Base-by-base conservation (phyloP, 345 rosid species). In the Aegle marmelos region DNA sequence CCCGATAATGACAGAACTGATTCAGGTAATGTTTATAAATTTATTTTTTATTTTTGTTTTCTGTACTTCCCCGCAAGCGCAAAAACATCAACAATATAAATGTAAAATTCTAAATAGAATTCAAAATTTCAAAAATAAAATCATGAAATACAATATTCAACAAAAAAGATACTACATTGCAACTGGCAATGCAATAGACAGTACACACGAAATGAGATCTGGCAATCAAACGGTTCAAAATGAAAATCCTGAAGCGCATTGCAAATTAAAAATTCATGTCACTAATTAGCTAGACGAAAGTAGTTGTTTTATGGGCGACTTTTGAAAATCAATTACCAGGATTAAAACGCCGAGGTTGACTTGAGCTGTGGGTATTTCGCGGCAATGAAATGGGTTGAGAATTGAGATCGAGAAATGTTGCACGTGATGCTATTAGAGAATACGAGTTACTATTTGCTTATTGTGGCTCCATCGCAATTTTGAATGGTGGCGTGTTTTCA, bases 361-460 rank as follows among this genome's bases (percentile, higher is more conserved):
- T 53, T 21, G 41, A 70, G 24, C 74, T 4, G 11, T 50, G 13
- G 41, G 41, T 33, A 7, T 64, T 64, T 19, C 25, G 39, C 68
- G 13, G 33, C 27, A 10, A 37, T 21, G n/a, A 70, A 39, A 28
- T 9, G 41, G 41, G 50, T 45, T 45, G 5, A 45, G 50, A 45
- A 10, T 53, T 10, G 36, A 63, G 78, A 74, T 45, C 60, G 70
- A 74, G 59, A 62, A 34, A 41, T n/a, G 69, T 28, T 4, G 77
- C 28, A 0, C 7, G 68, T 28, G 68, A 63, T 73, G 9, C 39
- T 36, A 59, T 25, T 4, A 27, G 11, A 59, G 16, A 53, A 9
- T 53, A 4, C 13, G 4, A 33, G 19, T 56, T 31, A 21, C 19
- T 30, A 30, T 53, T 25, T 17, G 58, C 10, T 45, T 5, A 37